Evolutionary conservation across 768 basidiomycete genomes (phyloP).

Genomic region (Suillus variegatus): DNA sequence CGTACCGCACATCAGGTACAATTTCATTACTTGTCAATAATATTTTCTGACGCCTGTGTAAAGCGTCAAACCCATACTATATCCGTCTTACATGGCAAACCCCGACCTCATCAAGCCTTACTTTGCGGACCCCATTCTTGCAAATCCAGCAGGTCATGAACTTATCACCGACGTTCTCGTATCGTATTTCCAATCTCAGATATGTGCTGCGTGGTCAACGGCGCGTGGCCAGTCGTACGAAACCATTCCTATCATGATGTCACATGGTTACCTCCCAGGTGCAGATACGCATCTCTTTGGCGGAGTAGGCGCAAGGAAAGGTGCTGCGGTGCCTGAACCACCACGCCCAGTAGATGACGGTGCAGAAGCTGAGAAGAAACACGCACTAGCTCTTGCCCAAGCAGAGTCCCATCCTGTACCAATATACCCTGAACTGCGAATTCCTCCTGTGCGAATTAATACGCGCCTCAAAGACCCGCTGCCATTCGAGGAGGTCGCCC

Average conservation of each 20-base stretch:
- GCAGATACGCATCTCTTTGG: constrained; percentile 69
- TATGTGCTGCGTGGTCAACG: constrained; percentile 83
- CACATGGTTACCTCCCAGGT: constrained; percentile 35
- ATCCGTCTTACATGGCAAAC: constrained; percentile 77
- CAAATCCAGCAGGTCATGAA: constrained; percentile 79
- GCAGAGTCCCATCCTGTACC: constrained; percentile 20
- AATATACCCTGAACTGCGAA: constrained; percentile 35
- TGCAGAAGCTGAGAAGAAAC: constrained; percentile 31
- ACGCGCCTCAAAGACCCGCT: constrained; percentile 53
- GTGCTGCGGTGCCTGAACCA: constrained; percentile 55
- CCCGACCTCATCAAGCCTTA: constrained; percentile 67
- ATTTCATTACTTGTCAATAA: background rate
- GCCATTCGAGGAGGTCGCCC: constrained; percentile 83
- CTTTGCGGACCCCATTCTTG: constrained; percentile 82
- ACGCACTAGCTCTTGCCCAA: constrained; percentile 8
- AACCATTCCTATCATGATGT: constrained; percentile 45
- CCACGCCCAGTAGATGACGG: constrained; percentile 33
- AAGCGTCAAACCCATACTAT: constrained; percentile 80
- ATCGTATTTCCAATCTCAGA: constrained; percentile 87
- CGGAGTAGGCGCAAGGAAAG: constrained; percentile 82
- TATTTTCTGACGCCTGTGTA: constrained; percentile 5
- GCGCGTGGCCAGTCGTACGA: constrained; percentile 69
- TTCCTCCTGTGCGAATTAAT: constrained; percentile 76
- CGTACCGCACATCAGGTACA: constrained; percentile 82
- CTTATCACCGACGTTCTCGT: constrained; percentile 89